These are phyloP conservation scores for Singerocomus inundabilis DNA, from an alignment of 1,284 basidiomycete species.

Conservation along the genomic window DNA sequence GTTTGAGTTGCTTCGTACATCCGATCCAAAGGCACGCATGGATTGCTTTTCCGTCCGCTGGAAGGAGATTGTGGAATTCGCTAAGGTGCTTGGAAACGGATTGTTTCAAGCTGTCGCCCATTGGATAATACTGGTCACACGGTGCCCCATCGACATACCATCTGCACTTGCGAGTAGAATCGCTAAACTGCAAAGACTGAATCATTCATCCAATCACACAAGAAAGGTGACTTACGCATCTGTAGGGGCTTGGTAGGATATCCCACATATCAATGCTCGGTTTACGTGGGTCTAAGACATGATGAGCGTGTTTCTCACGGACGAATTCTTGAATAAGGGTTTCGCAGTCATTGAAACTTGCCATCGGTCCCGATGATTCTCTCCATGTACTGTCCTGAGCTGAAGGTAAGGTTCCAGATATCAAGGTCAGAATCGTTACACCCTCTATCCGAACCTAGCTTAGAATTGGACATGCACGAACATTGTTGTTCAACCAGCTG, in stretches of 20 bases:
- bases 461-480: neutral
- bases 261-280: neutral
- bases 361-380: neutral
- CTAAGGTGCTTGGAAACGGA: slow-evolving; percentile 17
- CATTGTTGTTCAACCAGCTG: neutral
- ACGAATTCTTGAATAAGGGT: neutral
- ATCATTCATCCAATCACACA: neutral
- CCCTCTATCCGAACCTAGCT: neutral
- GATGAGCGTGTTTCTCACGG: no score
- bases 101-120: slow-evolving; percentile 10
- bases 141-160: slow-evolving; percentile 12
- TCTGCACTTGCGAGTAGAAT: neutral
- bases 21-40: slow-evolving; percentile 20
- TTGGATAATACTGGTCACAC: slow-evolving; percentile 3
- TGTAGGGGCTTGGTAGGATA: neutral
- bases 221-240: slow-evolving; percentile 1
- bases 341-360: neutral
- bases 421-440: neutral
- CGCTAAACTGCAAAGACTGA: neutral
- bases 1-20: slow-evolving; percentile 26
- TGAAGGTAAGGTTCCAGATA: no score
- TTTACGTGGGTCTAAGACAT: neutral
- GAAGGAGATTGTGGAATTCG: slow-evolving; percentile 5
- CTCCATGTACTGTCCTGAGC: neutral
- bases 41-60: slow-evolving; percentile 8